Evolutionary conservation across 2,329 filamentous ascomycete genomes (phyloP).

Genomic region (Pseudogymnoascus sp.): DNA sequence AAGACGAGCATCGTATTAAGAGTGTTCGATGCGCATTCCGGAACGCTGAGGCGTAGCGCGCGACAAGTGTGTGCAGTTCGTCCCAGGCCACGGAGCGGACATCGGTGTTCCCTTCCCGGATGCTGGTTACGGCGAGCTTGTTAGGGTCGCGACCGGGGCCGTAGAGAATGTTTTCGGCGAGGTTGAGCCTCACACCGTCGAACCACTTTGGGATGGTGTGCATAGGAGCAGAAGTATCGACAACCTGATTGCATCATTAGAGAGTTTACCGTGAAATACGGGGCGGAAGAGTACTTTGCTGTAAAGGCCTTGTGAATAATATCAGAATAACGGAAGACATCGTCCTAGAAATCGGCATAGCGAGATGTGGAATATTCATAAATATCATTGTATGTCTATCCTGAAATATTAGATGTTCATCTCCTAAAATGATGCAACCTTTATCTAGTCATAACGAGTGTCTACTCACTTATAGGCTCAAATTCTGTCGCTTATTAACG

Average conservation of each 20-base stretch:
- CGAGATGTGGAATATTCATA: background rate
- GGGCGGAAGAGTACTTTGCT: background rate
- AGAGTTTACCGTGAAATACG: slow-evolving; percentile 5
- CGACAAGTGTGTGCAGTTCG: slow-evolving; percentile 48
- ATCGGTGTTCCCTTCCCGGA: slow-evolving; percentile 57
- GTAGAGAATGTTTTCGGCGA: slow-evolving; percentile 69
- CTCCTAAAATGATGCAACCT: background rate
- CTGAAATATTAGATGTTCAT: background rate
- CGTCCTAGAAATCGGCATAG: background rate
- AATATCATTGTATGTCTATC: background rate
- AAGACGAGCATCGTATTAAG: slow-evolving; percentile 63
- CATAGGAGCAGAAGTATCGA: slow-evolving; percentile 61
- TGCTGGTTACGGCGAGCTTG: slow-evolving; percentile 61
- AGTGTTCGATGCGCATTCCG: slow-evolving; percentile 57
- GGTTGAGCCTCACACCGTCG: slow-evolving; percentile 61
- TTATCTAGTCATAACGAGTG: background rate
- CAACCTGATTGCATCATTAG: slow-evolving; percentile 35
- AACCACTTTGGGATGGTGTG: slow-evolving; percentile 68
- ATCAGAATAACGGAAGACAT: background rate
- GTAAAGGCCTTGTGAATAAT: background rate
- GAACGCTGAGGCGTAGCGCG: slow-evolving; percentile 52
- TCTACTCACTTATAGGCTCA: background rate
- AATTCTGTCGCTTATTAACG: background rate
- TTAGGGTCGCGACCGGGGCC: slow-evolving; percentile 57
- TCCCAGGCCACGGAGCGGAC: slow-evolving; percentile 45